Evolutionary conservation across 176 grass and related monocot genomes (phyloP).

Genomic region (Guadua angustifolia): DNA sequence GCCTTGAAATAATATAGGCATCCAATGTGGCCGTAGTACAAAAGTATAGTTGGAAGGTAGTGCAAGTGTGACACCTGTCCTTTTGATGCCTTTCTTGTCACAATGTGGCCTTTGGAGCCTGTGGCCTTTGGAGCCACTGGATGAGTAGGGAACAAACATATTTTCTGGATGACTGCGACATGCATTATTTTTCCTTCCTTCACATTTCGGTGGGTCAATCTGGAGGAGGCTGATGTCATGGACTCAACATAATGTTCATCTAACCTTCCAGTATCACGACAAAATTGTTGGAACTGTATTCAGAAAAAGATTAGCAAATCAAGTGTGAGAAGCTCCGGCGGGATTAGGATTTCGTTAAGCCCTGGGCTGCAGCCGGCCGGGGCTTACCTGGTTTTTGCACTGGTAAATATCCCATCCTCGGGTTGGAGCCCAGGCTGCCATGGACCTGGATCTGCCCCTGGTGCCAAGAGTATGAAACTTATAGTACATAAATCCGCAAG

Average conservation of each 20-base stretch:
- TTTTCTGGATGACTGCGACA: neutral
- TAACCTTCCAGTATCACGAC: neutral
- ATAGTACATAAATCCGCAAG: neutral
- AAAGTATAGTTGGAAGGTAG: neutral
- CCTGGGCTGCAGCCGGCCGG: too few species aligned
- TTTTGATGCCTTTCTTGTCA: constrained; percentile 28
- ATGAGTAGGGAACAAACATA: neutral
- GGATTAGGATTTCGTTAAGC: too few species aligned
- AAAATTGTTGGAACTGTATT: neutral
- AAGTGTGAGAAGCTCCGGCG: neutral
- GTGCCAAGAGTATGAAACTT: neutral
- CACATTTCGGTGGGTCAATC: neutral
- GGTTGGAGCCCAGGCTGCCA: too few species aligned
- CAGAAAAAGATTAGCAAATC: neutral
- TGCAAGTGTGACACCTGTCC: constrained; percentile 17
- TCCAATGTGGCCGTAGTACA: constrained; percentile 13
- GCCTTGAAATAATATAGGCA: neutral
- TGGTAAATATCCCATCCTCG: too few species aligned
- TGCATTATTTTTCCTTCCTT: neutral
- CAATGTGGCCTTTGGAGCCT: neutral
- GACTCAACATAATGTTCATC: too few species aligned
- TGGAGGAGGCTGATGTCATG: neutral
- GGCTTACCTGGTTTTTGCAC: too few species aligned
- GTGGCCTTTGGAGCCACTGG: neutral
- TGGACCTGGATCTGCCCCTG: too few species aligned